Base-by-base conservation (phyloP, 2,329 filamentous ascomycete genomes). In the Fusarium incarnatum region DNA sequence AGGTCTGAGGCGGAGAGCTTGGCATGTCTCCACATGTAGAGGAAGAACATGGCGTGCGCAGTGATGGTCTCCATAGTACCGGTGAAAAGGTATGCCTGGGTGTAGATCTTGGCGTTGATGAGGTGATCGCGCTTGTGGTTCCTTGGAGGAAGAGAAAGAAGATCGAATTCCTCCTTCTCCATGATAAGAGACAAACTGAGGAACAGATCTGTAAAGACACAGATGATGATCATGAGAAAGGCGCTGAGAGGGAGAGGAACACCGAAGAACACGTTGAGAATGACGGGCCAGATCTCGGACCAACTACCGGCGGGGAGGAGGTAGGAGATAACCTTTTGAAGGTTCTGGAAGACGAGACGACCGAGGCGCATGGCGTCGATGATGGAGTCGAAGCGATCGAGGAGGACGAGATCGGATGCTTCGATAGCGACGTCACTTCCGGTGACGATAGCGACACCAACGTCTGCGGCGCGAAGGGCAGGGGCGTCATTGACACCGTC, bases 321-420 rank as follows among this genome's bases (percentile, higher is more conserved):
- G 45, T 82, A 82, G 2, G 80, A 77, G 52, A 82, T 82, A 25
- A 82, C 80, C 46, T 81, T 82, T 66, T 82, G 80, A 8, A 82
- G 66, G 42, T 82, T 82, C 64, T 82, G 79, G 70, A 82, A 81
- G 10, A 81, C 79, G 1, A 82, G 79, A 8, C 80, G 77, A 1
- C 80, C 80, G 1, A 80, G 77, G 10, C 80, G 79, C 55, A 92
- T 89, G 2, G 89, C 90, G 32, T 89, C 89, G 47, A 92, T 84
- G 67, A 92, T 92, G 27, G 87, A 89, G 28, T 90, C 89, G 65
- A 93, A 93, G 74, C 90, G 91, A 75, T 92, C 89, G 1, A 90
- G 88, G 3, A 92, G 80, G 3, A 92, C 87, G 44, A 92, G 87
- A 64, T 92, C 89, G 0, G 89, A 89, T 0, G 87, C 87, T 41